Base-by-base conservation (phyloP, 768 basidiomycete species). In the Xerocomus potaroensis region DNA sequence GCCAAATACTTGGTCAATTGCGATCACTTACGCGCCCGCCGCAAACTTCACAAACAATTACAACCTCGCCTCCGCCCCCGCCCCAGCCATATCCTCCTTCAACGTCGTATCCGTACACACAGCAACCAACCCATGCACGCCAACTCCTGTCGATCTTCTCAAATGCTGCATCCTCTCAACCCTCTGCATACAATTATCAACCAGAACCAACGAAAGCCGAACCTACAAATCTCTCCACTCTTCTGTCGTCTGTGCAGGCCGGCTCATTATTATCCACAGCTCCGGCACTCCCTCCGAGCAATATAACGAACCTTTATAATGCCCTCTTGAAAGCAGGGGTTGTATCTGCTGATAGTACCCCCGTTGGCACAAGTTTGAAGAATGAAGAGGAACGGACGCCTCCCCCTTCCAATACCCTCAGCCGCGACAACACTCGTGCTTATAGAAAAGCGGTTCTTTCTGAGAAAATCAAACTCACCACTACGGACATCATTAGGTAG, bases 261-360 rank as follows among this genome's bases (percentile, higher is more conserved):
- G 55, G 59, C 51, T 51, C 56, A 32, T 30, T 56, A 2, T 41
- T 65, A 8, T 46, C 63, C 5, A 53, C 64, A 11, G 46, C 57
- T n/a, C 41, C 65, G 2, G 42, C 60, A 4, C 26, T 55, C 4
- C 53, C 67, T 18, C 44, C 62, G 2, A 60, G 41, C 55, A 74
- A 75, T 56, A 79, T 87, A 48, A 62, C 77, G 26, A 77, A 74
- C 59, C 70, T 90, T 29, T 75, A 83, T 49, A 80, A 79, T 34
- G 80, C 83, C 3, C 74, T 92, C 21, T 61, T 89, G 43, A 88
- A 84, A 65, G 84, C 89, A n/a, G 90, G 90, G 47, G 77, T 90
- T 8, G 79, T 90, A 19, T 73, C 81, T 21, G 69, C 74, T 32
- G 74, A 70, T 35, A 72, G 69, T 30, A 79, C 80, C 16, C 75